Evolutionary conservation across 371 early-diverging fungal genomes (phyloP), one percentile per base, ranked within the genome.

Genomic region (Rhizopus stolonifer): DNA sequence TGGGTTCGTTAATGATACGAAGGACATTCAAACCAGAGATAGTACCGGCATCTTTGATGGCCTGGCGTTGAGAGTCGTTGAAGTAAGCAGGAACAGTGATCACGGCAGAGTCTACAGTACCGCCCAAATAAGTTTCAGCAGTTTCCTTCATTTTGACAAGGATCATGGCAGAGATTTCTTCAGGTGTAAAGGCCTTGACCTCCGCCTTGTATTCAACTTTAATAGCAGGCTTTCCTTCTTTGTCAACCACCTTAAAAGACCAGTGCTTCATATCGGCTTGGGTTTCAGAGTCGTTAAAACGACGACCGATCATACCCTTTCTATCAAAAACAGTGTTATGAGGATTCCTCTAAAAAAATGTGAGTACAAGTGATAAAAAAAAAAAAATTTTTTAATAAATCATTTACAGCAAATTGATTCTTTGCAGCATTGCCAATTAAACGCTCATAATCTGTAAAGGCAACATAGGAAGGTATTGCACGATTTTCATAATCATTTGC

Each of bases 1-100:
- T 96, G 54, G 97, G 97, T 76, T 98, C 98, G 74, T 96, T 97
- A 68, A 97, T 92, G 46, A 98, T 92, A 67, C 97, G 85, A 56
- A 94, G 79, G 23, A 95, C 95, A 81, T 90, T 64, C 32, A 98
- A 70, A 50, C 97, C 96, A 47, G 98, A 88, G 70, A 95, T 91
- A 49, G 82, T 74, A 58, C 94, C 98, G 46, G 99, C 96, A 70
- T 93, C 92, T 84, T 97, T 96, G 64, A 96, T 96, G 26, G 95
- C 98, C 70, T 95, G 95, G 70, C 98, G 89, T 80, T 98, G 99
- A 32, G 90, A 86, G 68, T 96, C 96, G 65, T 84, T 85, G 61
- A 86, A 86, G 77, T 86, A 86, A 39, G 87, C 87, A 43, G 87
- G 87, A 34, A 86, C 87, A 10, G 87, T 86, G 58, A 86, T 67